Evolutionary conservation across 2,329 filamentous ascomycete genomes (phyloP), one percentile per base, ranked within the genome.

Genomic region (Leptographium galeiforme): DNA sequence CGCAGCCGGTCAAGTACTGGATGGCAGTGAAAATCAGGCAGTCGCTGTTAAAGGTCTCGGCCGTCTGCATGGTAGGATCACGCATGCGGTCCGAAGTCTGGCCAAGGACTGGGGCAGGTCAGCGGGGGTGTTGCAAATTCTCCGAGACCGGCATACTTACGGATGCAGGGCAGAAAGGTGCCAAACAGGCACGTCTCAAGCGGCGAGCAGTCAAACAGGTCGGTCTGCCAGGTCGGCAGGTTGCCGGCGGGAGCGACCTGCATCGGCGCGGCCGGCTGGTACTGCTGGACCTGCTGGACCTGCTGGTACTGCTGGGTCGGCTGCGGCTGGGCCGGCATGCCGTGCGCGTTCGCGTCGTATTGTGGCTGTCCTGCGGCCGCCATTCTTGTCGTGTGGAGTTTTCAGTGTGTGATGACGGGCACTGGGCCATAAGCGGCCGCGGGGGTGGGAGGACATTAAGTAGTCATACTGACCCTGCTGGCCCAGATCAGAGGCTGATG

Each of bases 71-170:
- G 8, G 65, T 66, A 4, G 71, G 71, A 54, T 75, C 70, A 48
- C 66, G 64, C 61, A 74, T 65, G 55, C 72, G 71, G 52, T 70
- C 67, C 16, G 70, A 59, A 6, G 72, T 73, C 57, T 67, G 66
- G 52, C 72, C 72, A 53, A 72, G 57, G 36, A 74, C 71, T 74
- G 57, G 6, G 8, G 1, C 8, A 8, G 50, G 44, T 48, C 40
- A 56, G 25, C 18, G 39, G 48, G 12, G 3, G 6, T 33, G n/a
- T 40, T 39, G 2, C 18, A 16, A 14, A n/a, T 25, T 25, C 25
- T 25, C 25, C 3, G 40, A 36, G 8, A 6, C 7, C 32, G 16
- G 4, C 6, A 39, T 5, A 70, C 71, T 48, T 63, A 74, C 72
- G 62, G 30, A 74, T 58, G 56, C 72, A 75, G 12, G 72, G 72